These are phyloP conservation scores for Rhynchosporium secalis DNA, from an alignment of 2,329 filamentous ascomycete species.

Conservation along the genomic window DNA sequence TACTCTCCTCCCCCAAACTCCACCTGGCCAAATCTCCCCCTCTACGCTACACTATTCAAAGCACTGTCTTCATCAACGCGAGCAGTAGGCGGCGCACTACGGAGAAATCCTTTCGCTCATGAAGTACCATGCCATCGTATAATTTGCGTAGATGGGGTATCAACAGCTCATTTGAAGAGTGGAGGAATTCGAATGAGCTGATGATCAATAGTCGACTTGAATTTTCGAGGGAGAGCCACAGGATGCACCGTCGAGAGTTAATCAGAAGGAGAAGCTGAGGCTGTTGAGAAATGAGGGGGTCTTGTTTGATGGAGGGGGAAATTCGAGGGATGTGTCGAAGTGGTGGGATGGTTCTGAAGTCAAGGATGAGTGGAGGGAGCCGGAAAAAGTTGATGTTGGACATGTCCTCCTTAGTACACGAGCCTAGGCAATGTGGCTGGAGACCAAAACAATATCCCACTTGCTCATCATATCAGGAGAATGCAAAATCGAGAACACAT, in stretches of 20 bases:
- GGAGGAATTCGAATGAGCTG: background rate
- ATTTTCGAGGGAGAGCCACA: constrained; percentile 54
- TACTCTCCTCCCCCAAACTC: constrained; percentile 59
- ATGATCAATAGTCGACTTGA: constrained; percentile 42
- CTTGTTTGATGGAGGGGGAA: constrained; percentile 46
- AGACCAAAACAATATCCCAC: no score
- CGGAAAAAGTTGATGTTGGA: no score
- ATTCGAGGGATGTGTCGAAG: constrained; percentile 44
- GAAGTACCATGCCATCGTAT: constrained; percentile 62
- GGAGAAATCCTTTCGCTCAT: constrained; percentile 62
- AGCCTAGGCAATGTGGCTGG: no score
- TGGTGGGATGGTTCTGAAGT: constrained; percentile 48
- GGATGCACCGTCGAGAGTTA: constrained; percentile 50
- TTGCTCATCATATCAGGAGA: no score
- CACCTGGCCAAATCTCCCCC: constrained; percentile 59
- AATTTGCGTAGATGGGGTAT: constrained; percentile 54
- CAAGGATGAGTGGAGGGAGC: background rate
- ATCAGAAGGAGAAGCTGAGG: constrained; percentile 48
- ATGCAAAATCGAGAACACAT: no score
- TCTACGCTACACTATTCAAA: constrained; percentile 56
- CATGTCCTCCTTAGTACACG: no score
- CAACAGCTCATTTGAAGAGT: constrained; percentile 20
- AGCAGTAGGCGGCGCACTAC: constrained; percentile 62
- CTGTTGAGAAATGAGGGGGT: constrained; percentile 50
- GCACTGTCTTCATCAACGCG: constrained; percentile 60